Evolutionary conservation across 116 monocot genomes (phyloP).

Genomic region (Posidonia oceanica): DNA sequence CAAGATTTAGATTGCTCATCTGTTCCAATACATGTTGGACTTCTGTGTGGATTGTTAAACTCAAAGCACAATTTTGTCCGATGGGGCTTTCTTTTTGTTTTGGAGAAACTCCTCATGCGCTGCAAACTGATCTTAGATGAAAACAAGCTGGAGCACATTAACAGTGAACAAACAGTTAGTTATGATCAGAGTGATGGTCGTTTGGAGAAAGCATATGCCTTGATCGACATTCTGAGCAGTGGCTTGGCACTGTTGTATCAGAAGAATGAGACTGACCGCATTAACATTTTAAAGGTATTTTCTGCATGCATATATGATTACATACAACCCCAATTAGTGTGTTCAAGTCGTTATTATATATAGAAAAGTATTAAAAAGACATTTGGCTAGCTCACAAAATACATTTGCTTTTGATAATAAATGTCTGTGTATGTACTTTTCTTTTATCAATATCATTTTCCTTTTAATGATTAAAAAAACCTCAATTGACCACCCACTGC

Average conservation of each 20-base stretch:
- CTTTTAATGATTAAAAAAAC: too few relatives aligned
- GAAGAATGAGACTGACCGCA: slow-evolving; percentile 80
- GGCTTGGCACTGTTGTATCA: slow-evolving; percentile 67
- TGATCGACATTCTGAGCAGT: slow-evolving; percentile 82
- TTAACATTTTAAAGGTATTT: slow-evolving; percentile 94
- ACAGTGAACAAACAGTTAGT: slow-evolving; percentile 12
- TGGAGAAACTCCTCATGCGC: slow-evolving; percentile 92
- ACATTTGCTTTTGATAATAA: background rate
- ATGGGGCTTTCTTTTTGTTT: slow-evolving; percentile 91
- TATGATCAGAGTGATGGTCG: slow-evolving; percentile 17
- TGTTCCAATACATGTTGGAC: slow-evolving; percentile 54
- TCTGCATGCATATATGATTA: background rate
- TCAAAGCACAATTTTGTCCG: slow-evolving; percentile 80
- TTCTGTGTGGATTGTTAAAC: slow-evolving; percentile 80
- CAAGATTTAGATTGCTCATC: slow-evolving; percentile 44
- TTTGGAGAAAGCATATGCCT: slow-evolving; percentile 67
- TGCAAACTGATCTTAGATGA: slow-evolving; percentile 91
- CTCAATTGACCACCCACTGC: too few relatives aligned
- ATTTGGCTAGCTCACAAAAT: too few relatives aligned
- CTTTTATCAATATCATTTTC: too few relatives aligned
- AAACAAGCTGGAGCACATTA: slow-evolving; percentile 30
- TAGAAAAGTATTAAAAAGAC: too few relatives aligned
- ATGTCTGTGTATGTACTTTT: too few relatives aligned
- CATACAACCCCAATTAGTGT: background rate
- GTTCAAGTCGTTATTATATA: too few relatives aligned